Evolutionary conservation across 108 stramenopile species (phyloP).

Genomic region (Skeletonema potamos): DNA sequence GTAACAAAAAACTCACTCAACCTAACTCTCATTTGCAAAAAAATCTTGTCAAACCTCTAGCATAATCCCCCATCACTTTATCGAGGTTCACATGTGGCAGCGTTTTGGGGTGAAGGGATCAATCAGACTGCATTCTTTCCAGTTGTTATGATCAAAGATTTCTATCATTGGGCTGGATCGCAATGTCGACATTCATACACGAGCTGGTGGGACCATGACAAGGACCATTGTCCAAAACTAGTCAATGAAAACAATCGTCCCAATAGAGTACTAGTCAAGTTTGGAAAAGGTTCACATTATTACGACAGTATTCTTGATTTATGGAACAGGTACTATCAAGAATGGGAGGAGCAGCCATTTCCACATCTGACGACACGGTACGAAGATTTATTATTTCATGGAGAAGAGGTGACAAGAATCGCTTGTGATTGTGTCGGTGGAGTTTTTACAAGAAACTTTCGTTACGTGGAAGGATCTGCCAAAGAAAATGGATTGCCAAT

Average conservation of each 20-base stretch:
- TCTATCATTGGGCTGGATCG: slow-evolving; percentile 44
- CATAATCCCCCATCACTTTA: slow-evolving; percentile 55
- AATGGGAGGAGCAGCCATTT: slow-evolving; percentile 64
- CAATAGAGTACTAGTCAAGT: slow-evolving; percentile 22
- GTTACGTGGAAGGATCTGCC: slow-evolving; percentile 63
- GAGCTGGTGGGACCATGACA: slow-evolving; percentile 39
- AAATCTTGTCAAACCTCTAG: background rate
- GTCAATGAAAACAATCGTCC: slow-evolving; percentile 12
- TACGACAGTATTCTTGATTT: slow-evolving; percentile 54
- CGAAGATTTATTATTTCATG: slow-evolving; percentile 87
- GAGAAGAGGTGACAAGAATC: slow-evolving; percentile 54
- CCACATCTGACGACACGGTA: slow-evolving; percentile 78
- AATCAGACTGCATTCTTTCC: slow-evolving; percentile 50
- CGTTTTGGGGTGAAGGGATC: slow-evolving; percentile 39
- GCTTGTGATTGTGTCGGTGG: slow-evolving; percentile 83
- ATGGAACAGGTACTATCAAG: slow-evolving; percentile 77
- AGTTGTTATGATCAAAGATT: slow-evolving; percentile 60
- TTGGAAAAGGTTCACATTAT: slow-evolving; percentile 20
- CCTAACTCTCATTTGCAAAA: too few relatives aligned
- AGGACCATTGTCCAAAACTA: slow-evolving; percentile 50
- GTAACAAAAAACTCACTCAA: too few relatives aligned
- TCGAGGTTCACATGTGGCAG: slow-evolving; percentile 27
- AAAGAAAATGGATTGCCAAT: slow-evolving; percentile 46
- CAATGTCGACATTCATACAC: slow-evolving; percentile 58
- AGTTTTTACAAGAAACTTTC: slow-evolving; percentile 48